Conservation (phyloP, 148 eudicot species). For the Rhododendron simsii region DNA sequence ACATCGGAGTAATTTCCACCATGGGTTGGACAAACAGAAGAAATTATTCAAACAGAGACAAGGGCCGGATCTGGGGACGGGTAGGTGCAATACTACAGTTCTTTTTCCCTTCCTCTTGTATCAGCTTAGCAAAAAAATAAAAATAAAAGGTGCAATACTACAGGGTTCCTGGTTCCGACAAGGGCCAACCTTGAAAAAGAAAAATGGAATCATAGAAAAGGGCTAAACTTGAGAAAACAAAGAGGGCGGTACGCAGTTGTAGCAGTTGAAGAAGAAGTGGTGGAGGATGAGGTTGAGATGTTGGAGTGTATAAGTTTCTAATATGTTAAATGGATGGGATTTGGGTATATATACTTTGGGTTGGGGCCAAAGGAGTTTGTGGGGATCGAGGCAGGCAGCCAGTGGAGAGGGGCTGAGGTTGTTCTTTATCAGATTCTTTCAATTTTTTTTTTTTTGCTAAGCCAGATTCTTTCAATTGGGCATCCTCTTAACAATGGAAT, state of each 20-base stretch:
- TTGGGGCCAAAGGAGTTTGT: too few species aligned
- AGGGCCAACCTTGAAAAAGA: not conserved
- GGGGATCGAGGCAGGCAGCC: too few species aligned
- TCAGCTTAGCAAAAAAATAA: too few species aligned
- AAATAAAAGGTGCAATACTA: too few species aligned
- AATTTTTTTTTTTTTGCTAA: not conserved
- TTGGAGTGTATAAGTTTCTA: too few species aligned
- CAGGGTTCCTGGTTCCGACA: not conserved
- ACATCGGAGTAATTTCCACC: not conserved
- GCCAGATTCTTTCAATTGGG: not conserved
- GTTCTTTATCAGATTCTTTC: not conserved
- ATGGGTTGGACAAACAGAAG: not conserved
- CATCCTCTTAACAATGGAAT: constrained; percentile 12
- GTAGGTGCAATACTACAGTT: too few species aligned
- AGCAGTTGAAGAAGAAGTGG: not conserved
- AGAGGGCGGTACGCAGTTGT: not conserved
- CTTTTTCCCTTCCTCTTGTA: too few species aligned
- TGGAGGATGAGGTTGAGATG: too few species aligned
- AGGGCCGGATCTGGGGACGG: too few species aligned
- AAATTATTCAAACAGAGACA: too few species aligned
- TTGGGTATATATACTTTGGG: too few species aligned
- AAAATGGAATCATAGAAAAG: not conserved
- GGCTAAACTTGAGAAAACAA: not conserved
- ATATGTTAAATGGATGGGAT: too few species aligned
- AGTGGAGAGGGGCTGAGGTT: not conserved